Base-by-base conservation (phyloP, 192 early-diverging fungal genomes). In the Gryganskiella cystojenkinii region DNA sequence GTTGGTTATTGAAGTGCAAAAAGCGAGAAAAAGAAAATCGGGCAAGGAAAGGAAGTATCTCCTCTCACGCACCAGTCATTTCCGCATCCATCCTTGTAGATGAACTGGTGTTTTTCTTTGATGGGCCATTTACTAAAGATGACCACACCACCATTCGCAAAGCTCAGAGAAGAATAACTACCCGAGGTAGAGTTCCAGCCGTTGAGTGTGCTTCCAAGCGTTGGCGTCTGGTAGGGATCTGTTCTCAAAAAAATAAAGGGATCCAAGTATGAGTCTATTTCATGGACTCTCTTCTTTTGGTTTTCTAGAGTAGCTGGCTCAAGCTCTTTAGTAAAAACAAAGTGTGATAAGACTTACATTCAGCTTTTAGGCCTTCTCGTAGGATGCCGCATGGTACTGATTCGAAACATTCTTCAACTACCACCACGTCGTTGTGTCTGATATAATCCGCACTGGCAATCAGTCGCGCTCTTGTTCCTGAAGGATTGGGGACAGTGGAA, bases 81-180 rank as follows among this genome's bases (percentile, higher is more conserved):
- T 6, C 64, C n/a, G 42, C 53, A 55, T 22, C 40, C 47, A 20
- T n/a, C 31, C 3, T 6, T 30, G 15, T 46, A 35, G 25, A 65
- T 37, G 28, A 54, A 56, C 51, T 65, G 51, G 24, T 56, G 53
- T 42, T 43, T 51, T 34, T 64, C 33, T 22, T 52, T 64, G 37
- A 62, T 62, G 44, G 60, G 47, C 46, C 60, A 62, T 43, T 62
- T 62, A 19, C 52, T 50, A 4, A 65, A 28, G 40, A 46, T 34
- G 15, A 28, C 52, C 20, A 56, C 64, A 11, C 53, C 42, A 3
- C 64, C 64, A 55, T 56, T 56, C 43, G 34, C 30, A 13, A 35
- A 15, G 30, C 20, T 22, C 28, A 40, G 37, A 6, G 61, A 51
- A 51, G 35, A 52, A 17, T n/a, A 51, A 14, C 24, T 43, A 27